Conservation (phyloP, 2,329 filamentous ascomycete genomes). For the Pseudogymnoascus sp. region DNA sequence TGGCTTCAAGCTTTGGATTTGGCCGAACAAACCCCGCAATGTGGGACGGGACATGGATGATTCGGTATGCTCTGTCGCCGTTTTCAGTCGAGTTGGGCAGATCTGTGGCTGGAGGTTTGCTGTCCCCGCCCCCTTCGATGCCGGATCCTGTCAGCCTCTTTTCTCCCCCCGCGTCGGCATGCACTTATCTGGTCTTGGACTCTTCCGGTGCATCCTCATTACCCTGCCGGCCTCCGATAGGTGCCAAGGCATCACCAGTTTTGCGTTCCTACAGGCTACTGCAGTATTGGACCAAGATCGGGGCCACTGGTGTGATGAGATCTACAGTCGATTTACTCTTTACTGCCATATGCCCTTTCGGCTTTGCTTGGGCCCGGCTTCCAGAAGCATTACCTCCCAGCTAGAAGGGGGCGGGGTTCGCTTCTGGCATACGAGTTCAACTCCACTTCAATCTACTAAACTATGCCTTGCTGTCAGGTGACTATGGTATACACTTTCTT, state of each 20-base stretch:
- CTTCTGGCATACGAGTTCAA: not conserved
- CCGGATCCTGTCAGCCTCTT: not conserved
- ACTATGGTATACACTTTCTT: not conserved
- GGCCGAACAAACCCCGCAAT: not conserved
- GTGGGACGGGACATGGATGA: not conserved
- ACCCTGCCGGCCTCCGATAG: not conserved
- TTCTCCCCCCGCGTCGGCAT: not conserved
- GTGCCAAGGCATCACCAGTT: not conserved
- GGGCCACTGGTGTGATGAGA: not conserved
- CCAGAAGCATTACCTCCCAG: not conserved
- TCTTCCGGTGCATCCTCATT: slow-evolving; percentile 2
- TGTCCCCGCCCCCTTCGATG: not conserved
- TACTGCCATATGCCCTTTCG: not conserved
- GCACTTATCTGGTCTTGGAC: not conserved
- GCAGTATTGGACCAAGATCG: not conserved
- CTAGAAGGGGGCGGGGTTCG: not conserved
- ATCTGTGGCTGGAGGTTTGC: slow-evolving; percentile 1
- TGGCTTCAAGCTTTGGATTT: not conserved
- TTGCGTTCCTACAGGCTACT: not conserved
- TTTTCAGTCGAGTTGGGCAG: not conserved
- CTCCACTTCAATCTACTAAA: not conserved
- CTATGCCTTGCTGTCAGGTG: not conserved
- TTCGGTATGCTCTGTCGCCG: not conserved
- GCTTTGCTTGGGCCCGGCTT: not conserved
- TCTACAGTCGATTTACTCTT: not conserved